Conservation (phyloP, 768 basidiomycete species). For the Coprinopsis cinerea region DNA sequence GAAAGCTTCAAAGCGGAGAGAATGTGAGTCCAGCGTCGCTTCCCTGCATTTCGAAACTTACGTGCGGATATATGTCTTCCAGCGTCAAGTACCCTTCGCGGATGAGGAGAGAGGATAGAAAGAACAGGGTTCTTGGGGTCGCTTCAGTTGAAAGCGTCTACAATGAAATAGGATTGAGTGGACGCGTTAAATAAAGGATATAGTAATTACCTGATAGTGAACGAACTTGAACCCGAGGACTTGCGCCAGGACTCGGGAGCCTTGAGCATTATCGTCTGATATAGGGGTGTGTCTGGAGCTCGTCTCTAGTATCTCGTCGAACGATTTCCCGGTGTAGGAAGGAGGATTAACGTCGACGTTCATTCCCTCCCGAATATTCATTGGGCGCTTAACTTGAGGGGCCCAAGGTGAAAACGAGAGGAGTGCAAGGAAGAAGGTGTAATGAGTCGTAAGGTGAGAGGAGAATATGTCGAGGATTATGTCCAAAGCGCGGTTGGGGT, state of each 20-base stretch:
- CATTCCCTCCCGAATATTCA: constrained; percentile 27
- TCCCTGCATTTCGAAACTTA: too few species aligned
- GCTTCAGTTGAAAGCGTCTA: constrained; percentile 52
- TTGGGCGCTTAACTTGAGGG: constrained; percentile 36
- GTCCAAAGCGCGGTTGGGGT: constrained; percentile 91
- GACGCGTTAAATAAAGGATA: constrained; percentile 9
- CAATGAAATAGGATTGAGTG: constrained; percentile 27
- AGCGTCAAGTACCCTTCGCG: constrained; percentile 84
- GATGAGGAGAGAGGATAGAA: constrained; percentile 82
- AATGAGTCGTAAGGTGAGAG: constrained; percentile 73
- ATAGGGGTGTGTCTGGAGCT: constrained; percentile 34
- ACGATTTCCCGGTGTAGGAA: constrained; percentile 48
- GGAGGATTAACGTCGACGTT: constrained; percentile 30
- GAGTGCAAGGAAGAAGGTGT: constrained; percentile 83
- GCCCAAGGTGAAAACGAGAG: constrained; percentile 87
- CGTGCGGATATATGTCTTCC: constrained; percentile 91
- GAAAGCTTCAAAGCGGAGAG: constrained; percentile 15
- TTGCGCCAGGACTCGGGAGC: constrained; percentile 72
- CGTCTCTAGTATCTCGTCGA: constrained; percentile 61
- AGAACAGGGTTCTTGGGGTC: constrained; percentile 67
- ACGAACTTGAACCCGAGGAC: constrained; percentile 97
- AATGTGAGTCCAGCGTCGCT: too few species aligned
- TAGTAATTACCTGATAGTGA: constrained; percentile 69
- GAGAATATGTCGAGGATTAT: constrained; percentile 89
- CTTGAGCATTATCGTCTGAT: constrained; percentile 18